A percentile compares a stretch with the other conserved stretches of the same genome.
Evolutionary conservation across 306 rosid species (phyloP).

Genomic region (Citrullus amarus): DNA sequence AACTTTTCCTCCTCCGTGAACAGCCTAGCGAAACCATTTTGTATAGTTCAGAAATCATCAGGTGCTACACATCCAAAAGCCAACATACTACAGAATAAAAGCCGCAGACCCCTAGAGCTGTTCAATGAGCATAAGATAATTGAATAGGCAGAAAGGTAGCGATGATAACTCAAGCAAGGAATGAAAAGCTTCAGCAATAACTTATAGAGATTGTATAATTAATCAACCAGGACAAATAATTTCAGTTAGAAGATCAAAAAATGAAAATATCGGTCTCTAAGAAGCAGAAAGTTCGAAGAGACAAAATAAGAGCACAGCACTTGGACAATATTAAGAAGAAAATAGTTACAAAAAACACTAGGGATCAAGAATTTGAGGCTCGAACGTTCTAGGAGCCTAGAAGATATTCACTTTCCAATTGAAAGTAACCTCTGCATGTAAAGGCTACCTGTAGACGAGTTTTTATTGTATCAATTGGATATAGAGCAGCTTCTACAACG

Average conservation of each 20-base stretch:
- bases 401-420: neutral
- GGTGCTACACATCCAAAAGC: neutral
- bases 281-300: neutral
- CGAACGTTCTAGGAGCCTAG: neutral
- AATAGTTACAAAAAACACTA: neutral
- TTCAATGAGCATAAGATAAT: neutral
- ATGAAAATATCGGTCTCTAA: neutral
- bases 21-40: constrained; percentile 10
- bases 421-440: neutral
- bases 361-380: neutral
- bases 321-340: neutral
- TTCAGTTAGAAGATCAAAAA: neutral
- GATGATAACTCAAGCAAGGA: neutral
- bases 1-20: constrained; percentile 25
- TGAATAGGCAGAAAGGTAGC: neutral
- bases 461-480: constrained; percentile 32
- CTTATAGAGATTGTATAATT: neutral
- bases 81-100: neutral
- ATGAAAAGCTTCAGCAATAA: neutral
- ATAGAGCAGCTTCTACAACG: constrained; percentile 26
- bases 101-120: neutral
- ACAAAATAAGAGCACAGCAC: neutral
- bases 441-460: constrained; percentile 27
- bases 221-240: neutral
- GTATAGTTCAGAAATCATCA: neutral